These are phyloP conservation scores for Lasiosphaeris hirsuta DNA, from an alignment of 495 filamentous ascomycete genomes.

Conservation along the genomic window DNA sequence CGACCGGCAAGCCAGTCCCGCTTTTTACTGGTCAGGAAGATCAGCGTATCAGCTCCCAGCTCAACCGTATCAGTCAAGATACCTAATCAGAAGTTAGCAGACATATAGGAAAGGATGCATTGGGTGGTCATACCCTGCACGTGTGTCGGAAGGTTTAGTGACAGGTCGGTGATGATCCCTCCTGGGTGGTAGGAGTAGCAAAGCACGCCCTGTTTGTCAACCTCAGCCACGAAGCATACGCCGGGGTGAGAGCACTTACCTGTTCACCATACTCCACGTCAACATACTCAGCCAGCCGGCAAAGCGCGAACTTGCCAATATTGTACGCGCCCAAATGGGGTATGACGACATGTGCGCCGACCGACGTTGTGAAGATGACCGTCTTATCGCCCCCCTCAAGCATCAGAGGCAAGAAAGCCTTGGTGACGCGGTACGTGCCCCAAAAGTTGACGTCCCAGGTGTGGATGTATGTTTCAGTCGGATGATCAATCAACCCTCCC, in stretches of 20 bases:
- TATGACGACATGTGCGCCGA: slow-evolving; percentile 25
- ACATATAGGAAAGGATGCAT: too few relatives aligned
- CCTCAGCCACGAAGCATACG: too few relatives aligned
- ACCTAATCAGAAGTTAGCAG: too few relatives aligned
- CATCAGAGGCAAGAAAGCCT: slow-evolving; percentile 42
- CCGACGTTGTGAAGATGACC: slow-evolving; percentile 34
- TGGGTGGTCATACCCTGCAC: slow-evolving; percentile 4
- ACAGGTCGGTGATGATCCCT: slow-evolving; percentile 38
- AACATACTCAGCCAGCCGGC: slow-evolving; percentile 41
- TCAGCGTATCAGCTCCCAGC: slow-evolving; percentile 44
- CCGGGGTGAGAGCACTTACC: slow-evolving; percentile 44
- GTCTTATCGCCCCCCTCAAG: slow-evolving; percentile 31
- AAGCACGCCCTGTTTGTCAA: too few relatives aligned
- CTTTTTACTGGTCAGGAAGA: slow-evolving; percentile 44
- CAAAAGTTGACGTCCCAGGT: slow-evolving; percentile 39
- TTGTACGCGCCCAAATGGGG: slow-evolving; percentile 35
- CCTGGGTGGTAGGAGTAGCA: too few relatives aligned
- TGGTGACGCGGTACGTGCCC: slow-evolving; percentile 40
- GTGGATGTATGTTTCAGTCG: background rate
- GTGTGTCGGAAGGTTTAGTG: slow-evolving; percentile 19
- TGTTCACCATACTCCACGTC: slow-evolving; percentile 36
- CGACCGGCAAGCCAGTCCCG: slow-evolving; percentile 51
- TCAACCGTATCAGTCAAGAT: slow-evolving; percentile 37
- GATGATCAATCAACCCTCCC: background rate
- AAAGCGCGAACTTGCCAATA: slow-evolving; percentile 36